Percentiles rank a stretch among this genome's conserved stretches.
phyloP scores from a whole-genome alignment of 192 early-diverging fungal genomes.

The Gorgonomyces haynaldii region DNA sequence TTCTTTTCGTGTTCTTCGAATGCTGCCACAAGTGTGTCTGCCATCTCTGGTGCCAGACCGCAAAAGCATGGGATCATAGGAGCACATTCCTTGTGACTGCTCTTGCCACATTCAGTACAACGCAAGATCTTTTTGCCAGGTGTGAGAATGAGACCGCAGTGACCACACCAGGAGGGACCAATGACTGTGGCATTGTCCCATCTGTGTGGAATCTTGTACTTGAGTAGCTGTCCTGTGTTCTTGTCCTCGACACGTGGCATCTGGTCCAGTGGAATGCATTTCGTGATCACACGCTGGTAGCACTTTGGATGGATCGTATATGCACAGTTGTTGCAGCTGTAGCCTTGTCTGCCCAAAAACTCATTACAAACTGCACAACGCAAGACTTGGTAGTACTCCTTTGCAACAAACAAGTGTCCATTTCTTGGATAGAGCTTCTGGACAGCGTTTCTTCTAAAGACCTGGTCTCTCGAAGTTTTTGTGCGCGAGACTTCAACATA shows the following conservation, averaged over 20 bases:
- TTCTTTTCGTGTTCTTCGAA: conserved; percentile 30
- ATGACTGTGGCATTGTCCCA: conserved; percentile 74
- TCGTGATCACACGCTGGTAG: conserved; percentile 74
- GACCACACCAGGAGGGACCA: conserved; percentile 85
- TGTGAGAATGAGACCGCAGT: conserved; percentile 72
- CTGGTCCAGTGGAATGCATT: conserved; percentile 59
- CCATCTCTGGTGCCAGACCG: conserved; percentile 26
- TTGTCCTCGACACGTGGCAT: conserved; percentile 43
- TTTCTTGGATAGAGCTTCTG: conserved; percentile 46
- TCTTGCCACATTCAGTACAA: conserved; percentile 29
- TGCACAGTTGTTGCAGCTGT: conserved; percentile 85
- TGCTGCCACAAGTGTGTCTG: conserved; percentile 26
- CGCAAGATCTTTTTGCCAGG: conserved; percentile 23
- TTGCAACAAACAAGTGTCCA: conserved; percentile 82
- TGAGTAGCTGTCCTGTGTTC: conserved; percentile 52
- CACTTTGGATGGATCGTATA: conserved; percentile 85
- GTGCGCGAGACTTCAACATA: conserved; percentile 41
- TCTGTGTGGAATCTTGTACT: conserved; percentile 92
- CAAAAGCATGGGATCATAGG: conserved; percentile 35
- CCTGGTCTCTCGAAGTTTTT: conserved; percentile 49
- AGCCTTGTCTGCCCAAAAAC: conserved; percentile 71
- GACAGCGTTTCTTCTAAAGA: conserved; percentile 28
- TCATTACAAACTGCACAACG: conserved; percentile 89
- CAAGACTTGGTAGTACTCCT: conserved; percentile 87
- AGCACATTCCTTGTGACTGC: conserved; percentile 25